Base-by-base conservation (phyloP, 176 grass and related monocot genomes). In the Oropetium thomaeum region DNA sequence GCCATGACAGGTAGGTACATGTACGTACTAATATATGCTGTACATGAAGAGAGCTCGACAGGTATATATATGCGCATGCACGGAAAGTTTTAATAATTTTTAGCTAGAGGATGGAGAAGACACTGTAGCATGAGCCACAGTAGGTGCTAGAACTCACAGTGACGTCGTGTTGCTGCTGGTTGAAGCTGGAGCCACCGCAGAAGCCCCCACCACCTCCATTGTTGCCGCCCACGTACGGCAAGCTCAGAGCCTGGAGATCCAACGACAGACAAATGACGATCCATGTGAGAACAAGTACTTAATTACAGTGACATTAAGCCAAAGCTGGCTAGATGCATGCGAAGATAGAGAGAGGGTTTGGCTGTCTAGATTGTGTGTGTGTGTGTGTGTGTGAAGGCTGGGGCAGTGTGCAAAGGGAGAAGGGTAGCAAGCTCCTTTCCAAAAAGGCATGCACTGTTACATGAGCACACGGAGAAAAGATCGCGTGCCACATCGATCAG, bases 161-260 rank as follows among this genome's bases (percentile, higher is more conserved):
- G 20, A 47, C 63, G 25, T 40, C 38, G 43, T 68, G 73, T 61
- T 19, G 65, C n/a, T 44, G 78, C 22, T 76, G 71, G 64, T 82
- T 75, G 30, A 62, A 81, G 75, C 40, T 73, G 52, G 16, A 60
- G 59, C 65, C 67, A 13, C 41, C 58, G 75, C 40, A 69, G 52
- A 12, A 60, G 59, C 65, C 67, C 13, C 41, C 58, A 1, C 81
- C 80, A 57, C 79, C 78, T 16, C 67, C 76, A 51, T 73, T 77
- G 57, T 47, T 77, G 78, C 81, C 80, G 43, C 64, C 85, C 30
- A 82, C 67, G 91, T 99, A 99, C 49, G 96, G 96, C 45, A 84
- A 82, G 89, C 91, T 99, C 79, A 99, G 87, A 82, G 82, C 92
- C 96, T 99, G 87, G 74, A 83, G 68, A 63, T 7, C 48, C 42